Conservation (phyloP, 345 rosid genomes). For the Populus simonii region DNA sequence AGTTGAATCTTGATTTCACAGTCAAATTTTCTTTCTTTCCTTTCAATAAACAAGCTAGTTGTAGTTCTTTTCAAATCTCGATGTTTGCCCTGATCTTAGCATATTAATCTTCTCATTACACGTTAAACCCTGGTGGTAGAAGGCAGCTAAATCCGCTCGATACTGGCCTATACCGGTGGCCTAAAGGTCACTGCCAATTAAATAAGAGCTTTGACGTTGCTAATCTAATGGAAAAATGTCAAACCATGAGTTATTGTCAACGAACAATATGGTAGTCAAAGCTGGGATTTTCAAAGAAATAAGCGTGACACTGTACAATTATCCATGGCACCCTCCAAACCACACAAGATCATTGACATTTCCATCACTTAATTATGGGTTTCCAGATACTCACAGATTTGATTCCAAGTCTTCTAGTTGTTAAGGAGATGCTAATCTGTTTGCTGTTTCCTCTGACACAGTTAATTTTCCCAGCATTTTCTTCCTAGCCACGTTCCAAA, state of each 20-base stretch:
- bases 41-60: no score
- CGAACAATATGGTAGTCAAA: background rate
- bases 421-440: background rate
- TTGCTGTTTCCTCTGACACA: background rate
- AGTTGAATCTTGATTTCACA: no score
- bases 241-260: background rate
- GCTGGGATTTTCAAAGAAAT: background rate
- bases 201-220: background rate
- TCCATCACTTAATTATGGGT: background rate
- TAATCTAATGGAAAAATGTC: background rate
- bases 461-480: background rate
- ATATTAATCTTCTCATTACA: background rate
- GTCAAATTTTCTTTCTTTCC: no score
- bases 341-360: conserved; percentile 7
- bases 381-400: background rate
- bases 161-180: background rate
- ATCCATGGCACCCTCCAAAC: background rate
- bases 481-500: background rate
- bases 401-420: background rate
- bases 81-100: background rate
- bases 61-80: background rate
- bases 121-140: background rate
- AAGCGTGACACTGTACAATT: background rate
- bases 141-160: background rate
- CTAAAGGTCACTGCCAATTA: background rate